Evolutionary conservation across 805 yeast genomes (phyloP).

Genomic region (Yarrowia sp.): DNA sequence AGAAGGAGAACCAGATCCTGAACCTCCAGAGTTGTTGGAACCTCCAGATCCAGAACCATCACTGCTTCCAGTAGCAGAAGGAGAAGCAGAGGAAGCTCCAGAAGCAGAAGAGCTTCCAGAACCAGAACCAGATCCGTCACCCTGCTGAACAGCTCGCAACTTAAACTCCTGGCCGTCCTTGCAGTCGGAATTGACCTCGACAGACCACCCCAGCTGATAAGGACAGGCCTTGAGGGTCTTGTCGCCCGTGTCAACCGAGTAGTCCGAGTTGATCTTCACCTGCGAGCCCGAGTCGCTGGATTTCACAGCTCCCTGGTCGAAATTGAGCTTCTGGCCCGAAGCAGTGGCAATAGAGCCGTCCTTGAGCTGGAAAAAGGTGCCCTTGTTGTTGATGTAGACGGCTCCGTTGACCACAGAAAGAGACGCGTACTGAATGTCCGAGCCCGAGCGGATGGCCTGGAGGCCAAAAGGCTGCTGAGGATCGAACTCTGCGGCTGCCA

Average conservation of each 20-base stretch:
- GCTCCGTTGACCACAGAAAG: background rate
- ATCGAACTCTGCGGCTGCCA: conserved; percentile 1
- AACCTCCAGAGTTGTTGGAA: no score
- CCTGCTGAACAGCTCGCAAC: background rate
- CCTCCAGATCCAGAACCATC: no score
- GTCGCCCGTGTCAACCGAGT: background rate
- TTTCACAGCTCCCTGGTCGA: background rate
- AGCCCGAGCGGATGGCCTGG: conserved; percentile 2
- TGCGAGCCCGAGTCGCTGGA: background rate
- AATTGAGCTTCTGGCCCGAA: conserved; percentile 1
- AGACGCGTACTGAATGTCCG: background rate
- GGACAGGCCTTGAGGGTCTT: background rate
- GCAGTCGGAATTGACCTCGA: background rate
- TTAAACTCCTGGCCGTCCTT: background rate
- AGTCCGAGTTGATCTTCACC: background rate
- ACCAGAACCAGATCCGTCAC: background rate
- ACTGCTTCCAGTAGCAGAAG: background rate
- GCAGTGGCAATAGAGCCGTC: background rate
- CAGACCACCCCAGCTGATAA: background rate
- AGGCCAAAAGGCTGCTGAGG: conserved; percentile 18
- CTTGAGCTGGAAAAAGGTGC: conserved; percentile 12
- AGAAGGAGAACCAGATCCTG: background rate
- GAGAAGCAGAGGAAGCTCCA: no score
- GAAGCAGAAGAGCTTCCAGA: background rate
- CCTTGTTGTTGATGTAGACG: background rate